Conservation (phyloP, 768 basidiomycete genomes). For the Pisolithus microcarpus region DNA sequence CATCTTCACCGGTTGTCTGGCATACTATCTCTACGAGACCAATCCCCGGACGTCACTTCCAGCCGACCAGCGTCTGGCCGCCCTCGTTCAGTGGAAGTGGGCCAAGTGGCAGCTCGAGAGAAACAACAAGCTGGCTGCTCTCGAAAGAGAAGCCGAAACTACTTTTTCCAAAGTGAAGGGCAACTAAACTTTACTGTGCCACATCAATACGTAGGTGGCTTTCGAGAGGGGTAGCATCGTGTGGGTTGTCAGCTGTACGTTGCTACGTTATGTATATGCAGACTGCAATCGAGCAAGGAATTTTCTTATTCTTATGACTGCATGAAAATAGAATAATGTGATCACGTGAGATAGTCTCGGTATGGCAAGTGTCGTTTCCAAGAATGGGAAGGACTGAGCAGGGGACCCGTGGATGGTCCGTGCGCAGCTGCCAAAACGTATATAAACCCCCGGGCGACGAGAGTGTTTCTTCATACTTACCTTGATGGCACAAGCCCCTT, state of each 20-base stretch:
- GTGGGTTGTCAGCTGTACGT: no score
- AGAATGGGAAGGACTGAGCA: background rate
- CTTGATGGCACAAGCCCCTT: conserved; percentile 58
- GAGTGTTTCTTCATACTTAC: conserved; percentile 43
- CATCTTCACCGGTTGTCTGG: conserved; percentile 68
- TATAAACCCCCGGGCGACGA: conserved; percentile 2
- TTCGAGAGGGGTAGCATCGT: no score
- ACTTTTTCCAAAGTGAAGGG: background rate
- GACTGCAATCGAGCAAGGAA: background rate
- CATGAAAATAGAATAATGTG: background rate
- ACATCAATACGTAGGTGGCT: no score
- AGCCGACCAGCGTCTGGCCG: conserved; percentile 44
- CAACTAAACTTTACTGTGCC: background rate
- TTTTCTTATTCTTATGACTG: background rate
- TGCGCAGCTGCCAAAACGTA: conserved; percentile 9
- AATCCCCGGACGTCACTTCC: conserved; percentile 67
- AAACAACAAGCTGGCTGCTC: conserved; percentile 4
- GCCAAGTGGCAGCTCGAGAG: conserved; percentile 29
- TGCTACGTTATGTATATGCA: background rate
- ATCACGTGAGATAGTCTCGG: no score
- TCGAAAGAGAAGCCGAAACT: conserved; percentile 1
- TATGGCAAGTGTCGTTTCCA: background rate
- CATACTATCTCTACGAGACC: conserved; percentile 74
- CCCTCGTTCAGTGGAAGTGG: conserved; percentile 65
- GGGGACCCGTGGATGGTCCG: conserved; percentile 15